Base-by-base conservation (phyloP, 2,329 filamentous ascomycete genomes). In the Ascochyta viciae-villosae region DNA sequence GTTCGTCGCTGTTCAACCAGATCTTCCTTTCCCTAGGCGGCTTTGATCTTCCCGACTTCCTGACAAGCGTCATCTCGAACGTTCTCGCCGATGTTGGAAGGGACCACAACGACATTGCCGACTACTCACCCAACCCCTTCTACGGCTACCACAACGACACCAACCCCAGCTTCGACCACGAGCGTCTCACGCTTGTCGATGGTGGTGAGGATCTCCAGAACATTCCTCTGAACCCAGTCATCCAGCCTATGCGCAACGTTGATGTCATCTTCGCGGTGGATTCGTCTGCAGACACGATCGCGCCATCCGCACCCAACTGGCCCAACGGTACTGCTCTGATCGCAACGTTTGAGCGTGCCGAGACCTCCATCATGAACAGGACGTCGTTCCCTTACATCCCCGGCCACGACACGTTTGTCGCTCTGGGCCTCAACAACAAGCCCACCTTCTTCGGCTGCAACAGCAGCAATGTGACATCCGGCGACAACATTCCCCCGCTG, bases 401-500 rank as follows among this genome's bases (percentile, higher is more conserved):
- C 0, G 89, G 90, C 58, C 78, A 83, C 47, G 90, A 92, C 76
- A 92, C 90, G 0, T 91, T 95, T 71, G 80, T 94, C 62, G 92
- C 92, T 71, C 80, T 90, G 0, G 88, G 89, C 3, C 78, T 94
- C 6, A 94, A 92, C 80, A 84, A 81, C 56, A 83, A 82, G 4
- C 91, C 91, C 0, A 89, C 88, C 1, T 93, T 95, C 81, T 95
- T 95, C 71, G 91, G 91, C 40, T 95, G 91, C 76, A 78, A 91
- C 71, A 80, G 81, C 33, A 79, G 79, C 47, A 91, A 92, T 75
- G 81, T 85, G 44, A 87, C 86, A 0, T 19, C 57, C 34, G 76
- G 76, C 9, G 67, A 77, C 22, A 76, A 76, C 23, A 72, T 77
- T 9, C 77, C 84, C 0, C 92, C 92, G 0, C 77, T 96, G 1